Percentiles rank a stretch among this genome's conserved stretches.
These are phyloP conservation scores for Aspergillus pseudotamarii DNA, from an alignment of 2,329 filamentous ascomycete genomes.

Conservation along the genomic window DNA sequence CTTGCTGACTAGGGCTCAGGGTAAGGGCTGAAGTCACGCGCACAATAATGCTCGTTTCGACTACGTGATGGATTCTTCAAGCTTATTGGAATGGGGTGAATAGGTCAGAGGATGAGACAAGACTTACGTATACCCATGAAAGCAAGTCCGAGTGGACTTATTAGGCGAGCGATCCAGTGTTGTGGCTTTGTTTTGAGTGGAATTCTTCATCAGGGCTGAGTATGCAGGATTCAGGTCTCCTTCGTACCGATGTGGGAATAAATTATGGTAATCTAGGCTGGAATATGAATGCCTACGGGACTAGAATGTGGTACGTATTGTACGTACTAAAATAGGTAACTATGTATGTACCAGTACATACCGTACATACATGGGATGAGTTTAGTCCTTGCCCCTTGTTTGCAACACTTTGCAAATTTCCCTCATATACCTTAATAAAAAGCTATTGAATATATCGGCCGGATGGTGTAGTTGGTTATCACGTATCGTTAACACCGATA, in stretches of 20 bases:
- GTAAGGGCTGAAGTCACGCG: conserved; percentile 1
- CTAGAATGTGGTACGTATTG: conserved; percentile 2
- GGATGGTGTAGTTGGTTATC: conserved; percentile 8
- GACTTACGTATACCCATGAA: not conserved
- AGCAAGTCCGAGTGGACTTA: not conserved
- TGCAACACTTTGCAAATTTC: too few species aligned
- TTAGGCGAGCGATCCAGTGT: not conserved
- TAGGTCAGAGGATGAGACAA: not conserved
- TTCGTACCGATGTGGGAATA: not conserved
- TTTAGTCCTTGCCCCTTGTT: not conserved
- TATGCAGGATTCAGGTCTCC: conserved; percentile 4
- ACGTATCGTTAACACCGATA: conserved; percentile 6
- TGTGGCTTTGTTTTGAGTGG: not conserved
- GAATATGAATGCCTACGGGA: not conserved
- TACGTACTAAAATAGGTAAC: not conserved
- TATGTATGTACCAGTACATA: conserved; percentile 1
- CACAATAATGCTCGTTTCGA: not conserved
- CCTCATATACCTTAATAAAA: not conserved
- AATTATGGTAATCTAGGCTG: conserved; percentile 1
- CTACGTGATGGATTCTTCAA: not conserved
- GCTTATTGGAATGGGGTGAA: not conserved
- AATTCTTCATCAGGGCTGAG: conserved; percentile 3
- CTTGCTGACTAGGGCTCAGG: conserved; percentile 1
- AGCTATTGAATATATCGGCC: not conserved
- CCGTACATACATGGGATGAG: not conserved